Percentiles rank a stretch among this genome's conserved stretches.
Evolutionary conservation across 345 rosid genomes (phyloP).

Genomic region (rapeseed (Brassica napus)): DNA sequence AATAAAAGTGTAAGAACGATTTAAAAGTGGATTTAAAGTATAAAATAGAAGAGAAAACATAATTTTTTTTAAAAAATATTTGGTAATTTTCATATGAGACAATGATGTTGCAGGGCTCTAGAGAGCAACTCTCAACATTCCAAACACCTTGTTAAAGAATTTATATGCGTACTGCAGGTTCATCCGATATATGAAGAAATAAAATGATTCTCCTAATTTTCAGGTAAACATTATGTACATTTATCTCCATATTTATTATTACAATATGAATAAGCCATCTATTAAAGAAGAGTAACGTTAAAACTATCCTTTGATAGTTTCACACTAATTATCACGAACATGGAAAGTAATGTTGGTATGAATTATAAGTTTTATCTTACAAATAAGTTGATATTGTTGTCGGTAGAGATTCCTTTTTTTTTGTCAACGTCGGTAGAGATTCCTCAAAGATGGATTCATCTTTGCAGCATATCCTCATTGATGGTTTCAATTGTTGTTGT

Average conservation of each 20-base stretch:
- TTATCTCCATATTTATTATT: no score
- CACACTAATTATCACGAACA: not conserved
- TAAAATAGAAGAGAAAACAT: not conserved
- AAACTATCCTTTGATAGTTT: not conserved
- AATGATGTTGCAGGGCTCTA: not conserved
- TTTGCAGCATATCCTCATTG: not conserved
- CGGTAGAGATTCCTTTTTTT: not conserved
- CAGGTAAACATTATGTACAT: not conserved
- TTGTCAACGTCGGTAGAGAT: not conserved
- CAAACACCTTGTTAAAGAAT: not conserved
- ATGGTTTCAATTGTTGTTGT: not conserved
- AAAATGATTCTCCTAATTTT: not conserved
- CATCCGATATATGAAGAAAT: not conserved
- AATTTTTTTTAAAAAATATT: not conserved
- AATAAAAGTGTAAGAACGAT: not conserved
- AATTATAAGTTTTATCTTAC: not conserved
- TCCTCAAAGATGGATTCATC: not conserved
- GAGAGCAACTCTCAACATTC: not conserved
- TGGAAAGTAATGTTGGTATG: not conserved
- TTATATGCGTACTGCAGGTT: not conserved
- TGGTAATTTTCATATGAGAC: not conserved
- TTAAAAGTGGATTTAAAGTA: not conserved
- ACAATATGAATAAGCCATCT: not conserved
- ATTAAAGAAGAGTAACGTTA: not conserved
- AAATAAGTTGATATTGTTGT: not conserved